Evolutionary conservation across 2,329 filamentous ascomycete genomes (phyloP).

Genomic region (Monosporascus sp.): DNA sequence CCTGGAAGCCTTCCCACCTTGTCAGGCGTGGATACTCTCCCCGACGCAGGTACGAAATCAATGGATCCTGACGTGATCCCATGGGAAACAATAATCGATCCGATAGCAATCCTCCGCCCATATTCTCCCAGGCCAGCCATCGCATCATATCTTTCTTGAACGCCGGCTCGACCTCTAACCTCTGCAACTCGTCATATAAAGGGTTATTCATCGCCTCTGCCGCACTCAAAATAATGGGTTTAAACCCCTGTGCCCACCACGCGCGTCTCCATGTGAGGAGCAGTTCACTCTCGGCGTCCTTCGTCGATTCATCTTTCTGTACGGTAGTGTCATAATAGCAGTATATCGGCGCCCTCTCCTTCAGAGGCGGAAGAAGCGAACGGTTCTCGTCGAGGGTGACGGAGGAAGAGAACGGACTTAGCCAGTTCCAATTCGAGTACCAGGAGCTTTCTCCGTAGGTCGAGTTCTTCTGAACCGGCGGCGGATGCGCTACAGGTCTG

Average conservation of each 20-base stretch:
- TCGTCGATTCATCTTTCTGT: slow-evolving; percentile 56
- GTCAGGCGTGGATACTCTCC: slow-evolving; percentile 71
- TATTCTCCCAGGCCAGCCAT: slow-evolving; percentile 90
- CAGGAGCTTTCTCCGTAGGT: slow-evolving; percentile 74
- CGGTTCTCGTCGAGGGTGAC: slow-evolving; percentile 77
- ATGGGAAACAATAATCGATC: slow-evolving; percentile 82
- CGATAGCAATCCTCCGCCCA: slow-evolving; percentile 77
- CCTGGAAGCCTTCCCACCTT: slow-evolving; percentile 65
- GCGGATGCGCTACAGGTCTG: slow-evolving; percentile 62
- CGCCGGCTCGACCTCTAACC: slow-evolving; percentile 50
- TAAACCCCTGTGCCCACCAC: slow-evolving; percentile 94
- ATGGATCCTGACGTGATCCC: slow-evolving; percentile 65
- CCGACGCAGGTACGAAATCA: slow-evolving; percentile 67
- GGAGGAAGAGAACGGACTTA: slow-evolving; percentile 80
- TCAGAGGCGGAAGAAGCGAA: slow-evolving; percentile 74
- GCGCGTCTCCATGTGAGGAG: slow-evolving; percentile 84
- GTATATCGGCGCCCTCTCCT: slow-evolving; percentile 69
- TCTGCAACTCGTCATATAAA: slow-evolving; percentile 66
- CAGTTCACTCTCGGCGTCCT: slow-evolving; percentile 70
- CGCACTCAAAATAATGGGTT: slow-evolving; percentile 72
- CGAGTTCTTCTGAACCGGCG: slow-evolving; percentile 71
- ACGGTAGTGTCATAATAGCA: slow-evolving; percentile 78
- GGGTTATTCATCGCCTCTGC: slow-evolving; percentile 81
- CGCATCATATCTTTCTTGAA: slow-evolving; percentile 69
- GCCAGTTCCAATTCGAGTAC: slow-evolving; percentile 88